Conservation (phyloP, 805 yeast species). For the Myxozyma neotropica region DNA sequence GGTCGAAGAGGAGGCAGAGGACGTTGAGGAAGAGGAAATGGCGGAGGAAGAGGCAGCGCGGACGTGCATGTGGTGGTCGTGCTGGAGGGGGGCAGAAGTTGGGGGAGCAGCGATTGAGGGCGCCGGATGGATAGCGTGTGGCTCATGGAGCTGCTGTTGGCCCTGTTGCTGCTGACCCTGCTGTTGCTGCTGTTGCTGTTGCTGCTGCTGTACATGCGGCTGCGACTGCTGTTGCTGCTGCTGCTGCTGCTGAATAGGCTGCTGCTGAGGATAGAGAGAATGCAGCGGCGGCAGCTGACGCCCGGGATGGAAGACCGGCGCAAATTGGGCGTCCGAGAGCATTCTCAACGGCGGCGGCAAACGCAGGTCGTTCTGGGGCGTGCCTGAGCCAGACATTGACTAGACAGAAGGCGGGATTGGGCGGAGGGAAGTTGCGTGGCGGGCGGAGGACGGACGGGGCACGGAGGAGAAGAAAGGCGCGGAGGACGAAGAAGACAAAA, state of each 20-base stretch:
- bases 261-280: slow-evolving; percentile 16
- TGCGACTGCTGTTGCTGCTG: background rate
- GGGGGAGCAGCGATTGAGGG: slow-evolving; percentile 2
- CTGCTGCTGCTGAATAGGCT: slow-evolving; percentile 8
- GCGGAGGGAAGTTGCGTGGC: no score
- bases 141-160: background rate
- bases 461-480: background rate
- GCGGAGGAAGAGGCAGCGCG: slow-evolving; percentile 10
- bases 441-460: background rate
- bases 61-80: slow-evolving; percentile 8
- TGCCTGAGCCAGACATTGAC: slow-evolving; percentile 11
- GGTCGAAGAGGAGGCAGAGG: slow-evolving; percentile 18
- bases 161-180: background rate
- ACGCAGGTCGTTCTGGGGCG: slow-evolving; percentile 18
- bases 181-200: slow-evolving; percentile 14
- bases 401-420: no score
- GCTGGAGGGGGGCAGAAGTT: slow-evolving; percentile 3
- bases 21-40: slow-evolving; percentile 4
- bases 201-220: slow-evolving; percentile 3
- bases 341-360: slow-evolving; percentile 27
- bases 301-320: slow-evolving; percentile 13
- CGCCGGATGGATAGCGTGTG: slow-evolving; percentile 1
- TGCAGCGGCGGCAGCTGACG: slow-evolving; percentile 17
- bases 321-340: slow-evolving; percentile 20
- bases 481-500: background rate